Evolutionary conservation across 139 green algal genomes (phyloP).

Genomic region (Pleodorina starrii): DNA sequence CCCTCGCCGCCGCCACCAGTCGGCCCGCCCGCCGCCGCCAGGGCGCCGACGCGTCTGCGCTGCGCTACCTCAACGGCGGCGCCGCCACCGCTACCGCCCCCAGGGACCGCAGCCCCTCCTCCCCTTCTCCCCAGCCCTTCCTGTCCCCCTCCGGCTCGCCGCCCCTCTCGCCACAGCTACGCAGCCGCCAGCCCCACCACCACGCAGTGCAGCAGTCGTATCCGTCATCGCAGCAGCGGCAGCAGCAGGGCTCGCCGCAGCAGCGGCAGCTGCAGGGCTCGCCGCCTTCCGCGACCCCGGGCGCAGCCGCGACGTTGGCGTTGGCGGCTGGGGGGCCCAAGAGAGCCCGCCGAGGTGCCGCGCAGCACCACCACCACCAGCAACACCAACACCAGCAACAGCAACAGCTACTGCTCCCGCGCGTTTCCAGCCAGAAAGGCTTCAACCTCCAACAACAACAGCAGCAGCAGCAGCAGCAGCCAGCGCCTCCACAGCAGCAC

Average conservation of each 20-base stretch:
- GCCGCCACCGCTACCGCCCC: not conserved
- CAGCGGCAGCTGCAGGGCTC: no score
- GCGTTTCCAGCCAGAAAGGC: not conserved
- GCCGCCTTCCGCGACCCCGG: no score
- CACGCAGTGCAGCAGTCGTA: not conserved
- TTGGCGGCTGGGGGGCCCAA: not conserved
- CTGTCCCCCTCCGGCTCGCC: not conserved
- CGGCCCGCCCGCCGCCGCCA: not conserved
- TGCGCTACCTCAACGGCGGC: not conserved
- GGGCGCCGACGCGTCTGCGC: not conserved
- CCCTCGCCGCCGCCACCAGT: not conserved
- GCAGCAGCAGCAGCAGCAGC: no score
- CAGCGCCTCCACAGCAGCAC: no score
- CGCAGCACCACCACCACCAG: not conserved
- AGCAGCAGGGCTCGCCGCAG: not conserved
- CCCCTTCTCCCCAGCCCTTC: not conserved
- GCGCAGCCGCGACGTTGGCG: no score
- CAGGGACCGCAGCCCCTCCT: not conserved
- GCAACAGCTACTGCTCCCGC: not conserved
- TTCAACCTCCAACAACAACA: no score
- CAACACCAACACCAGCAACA: conserved; percentile 9
- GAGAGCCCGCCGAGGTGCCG: no score
- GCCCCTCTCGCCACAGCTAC: not conserved
- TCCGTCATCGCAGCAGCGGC: not conserved
- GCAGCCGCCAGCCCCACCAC: not conserved